Conservation (phyloP, 805 yeast species). For the Ogataea naganishii region DNA sequence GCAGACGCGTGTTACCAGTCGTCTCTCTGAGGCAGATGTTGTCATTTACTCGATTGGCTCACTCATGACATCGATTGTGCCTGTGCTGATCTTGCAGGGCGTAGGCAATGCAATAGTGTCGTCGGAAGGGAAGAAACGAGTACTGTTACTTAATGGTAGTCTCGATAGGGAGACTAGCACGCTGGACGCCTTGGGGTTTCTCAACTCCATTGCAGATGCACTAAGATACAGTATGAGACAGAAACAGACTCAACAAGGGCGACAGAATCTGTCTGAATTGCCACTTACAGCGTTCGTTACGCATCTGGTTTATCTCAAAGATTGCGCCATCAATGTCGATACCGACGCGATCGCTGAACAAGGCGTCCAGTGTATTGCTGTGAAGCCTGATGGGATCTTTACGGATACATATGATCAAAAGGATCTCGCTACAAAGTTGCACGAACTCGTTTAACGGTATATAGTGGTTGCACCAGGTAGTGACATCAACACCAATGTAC, state of each 20-base stretch:
- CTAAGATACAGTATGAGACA: slow-evolving; percentile 40
- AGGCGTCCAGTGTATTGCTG: slow-evolving; percentile 41
- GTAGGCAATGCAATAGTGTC: slow-evolving; percentile 50
- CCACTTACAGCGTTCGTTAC: slow-evolving; percentile 37
- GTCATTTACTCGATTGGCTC: slow-evolving; percentile 81
- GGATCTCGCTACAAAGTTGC: no score
- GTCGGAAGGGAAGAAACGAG: slow-evolving; percentile 29
- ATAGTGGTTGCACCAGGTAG: no score
- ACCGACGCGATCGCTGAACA: slow-evolving; percentile 24
- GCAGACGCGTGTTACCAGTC: slow-evolving; percentile 47
- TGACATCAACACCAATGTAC: no score
- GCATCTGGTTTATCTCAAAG: slow-evolving; percentile 48
- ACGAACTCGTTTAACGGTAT: no score
- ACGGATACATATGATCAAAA: slow-evolving; percentile 30
- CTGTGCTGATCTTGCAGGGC: slow-evolving; percentile 67
- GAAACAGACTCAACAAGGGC: slow-evolving; percentile 7
- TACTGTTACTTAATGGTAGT: slow-evolving; percentile 65
- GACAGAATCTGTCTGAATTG: neutral
- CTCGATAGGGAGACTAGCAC: slow-evolving; percentile 75
- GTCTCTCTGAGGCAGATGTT: slow-evolving; percentile 40
- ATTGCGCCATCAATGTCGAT: slow-evolving; percentile 44
- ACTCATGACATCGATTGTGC: slow-evolving; percentile 78
- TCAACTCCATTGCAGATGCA: slow-evolving; percentile 46
- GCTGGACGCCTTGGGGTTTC: slow-evolving; percentile 50
- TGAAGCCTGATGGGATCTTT: slow-evolving; percentile 17